A percentile compares a stretch with the other conserved stretches of the same genome.
Evolutionary conservation across 805 yeast genomes (phyloP).

Genomic region (Saccharomyces kudriavzevii): DNA sequence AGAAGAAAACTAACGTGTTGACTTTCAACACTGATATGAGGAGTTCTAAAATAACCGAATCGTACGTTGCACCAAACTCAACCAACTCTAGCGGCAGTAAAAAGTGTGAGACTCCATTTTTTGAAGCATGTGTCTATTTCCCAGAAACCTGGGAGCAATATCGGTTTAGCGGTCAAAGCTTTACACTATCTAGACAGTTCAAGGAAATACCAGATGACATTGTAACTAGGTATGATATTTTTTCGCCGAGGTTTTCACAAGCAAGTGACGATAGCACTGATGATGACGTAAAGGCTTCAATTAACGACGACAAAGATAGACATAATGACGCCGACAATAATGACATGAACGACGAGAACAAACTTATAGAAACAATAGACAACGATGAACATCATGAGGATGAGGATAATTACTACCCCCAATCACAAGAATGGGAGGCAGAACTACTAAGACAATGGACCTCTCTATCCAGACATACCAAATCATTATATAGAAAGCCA

Average conservation of each 20-base stretch:
- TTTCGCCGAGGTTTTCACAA: conserved; percentile 20
- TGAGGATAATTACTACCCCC: conserved; percentile 36
- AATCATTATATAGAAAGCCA: conserved; percentile 65
- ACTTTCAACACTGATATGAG: conserved; percentile 67
- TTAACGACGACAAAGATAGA: conserved; percentile 1
- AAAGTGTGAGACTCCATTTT: conserved; percentile 37
- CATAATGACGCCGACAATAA: conserved; percentile 1
- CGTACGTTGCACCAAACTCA: conserved; percentile 13
- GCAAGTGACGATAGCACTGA: conserved; percentile 16
- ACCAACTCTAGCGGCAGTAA: background rate
- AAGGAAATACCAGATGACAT: conserved; percentile 8
- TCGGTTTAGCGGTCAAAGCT: conserved; percentile 61
- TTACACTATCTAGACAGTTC: conserved; percentile 30
- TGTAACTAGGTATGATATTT: conserved; percentile 23
- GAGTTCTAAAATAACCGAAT: conserved; percentile 52
- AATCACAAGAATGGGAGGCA: conserved; percentile 54
- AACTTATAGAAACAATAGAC: background rate
- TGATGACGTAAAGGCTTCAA: conserved; percentile 2
- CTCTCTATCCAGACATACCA: conserved; percentile 46
- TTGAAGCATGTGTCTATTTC: conserved; percentile 75
- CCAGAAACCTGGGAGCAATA: conserved; percentile 55
- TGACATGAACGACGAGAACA: background rate
- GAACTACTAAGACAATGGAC: conserved; percentile 63
- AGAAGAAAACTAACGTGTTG: conserved; percentile 56
- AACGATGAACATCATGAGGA: conserved; percentile 3